phyloP scores from a whole-genome alignment of 345 rosid genomes.

The Citrus glauca region DNA sequence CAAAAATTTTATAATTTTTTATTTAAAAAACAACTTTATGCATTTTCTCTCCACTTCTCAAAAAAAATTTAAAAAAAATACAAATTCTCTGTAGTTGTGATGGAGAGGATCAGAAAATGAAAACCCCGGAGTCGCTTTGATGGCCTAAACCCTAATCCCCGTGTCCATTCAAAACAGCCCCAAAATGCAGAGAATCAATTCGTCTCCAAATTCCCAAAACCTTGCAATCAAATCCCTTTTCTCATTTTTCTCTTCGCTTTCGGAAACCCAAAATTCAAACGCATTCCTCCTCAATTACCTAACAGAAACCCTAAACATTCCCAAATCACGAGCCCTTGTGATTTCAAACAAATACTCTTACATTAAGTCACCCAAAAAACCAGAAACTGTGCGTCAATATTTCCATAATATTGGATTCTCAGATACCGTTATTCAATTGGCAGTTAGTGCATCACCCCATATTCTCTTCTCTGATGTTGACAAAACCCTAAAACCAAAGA shows the following conservation, averaged over 20 bases:
- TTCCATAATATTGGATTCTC: slow-evolving; percentile 28
- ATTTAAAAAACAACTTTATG: no score
- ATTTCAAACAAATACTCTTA: slow-evolving; percentile 2
- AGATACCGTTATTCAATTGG: slow-evolving; percentile 12
- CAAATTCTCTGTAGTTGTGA: no score
- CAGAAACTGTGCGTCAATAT: slow-evolving; percentile 7
- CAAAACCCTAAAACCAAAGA: slow-evolving; percentile 27
- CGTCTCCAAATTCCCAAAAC: not conserved
- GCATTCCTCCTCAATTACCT: slow-evolving; percentile 8
- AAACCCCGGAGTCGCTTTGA: no score
- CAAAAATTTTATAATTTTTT: no score
- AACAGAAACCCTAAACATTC: not conserved
- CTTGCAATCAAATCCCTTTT: slow-evolving; percentile 5
- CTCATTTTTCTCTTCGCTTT: slow-evolving; percentile 18
- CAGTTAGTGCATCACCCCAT: slow-evolving; percentile 16
- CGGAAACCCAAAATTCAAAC: not conserved
- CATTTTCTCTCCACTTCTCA: no score
- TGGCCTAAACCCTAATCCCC: not conserved
- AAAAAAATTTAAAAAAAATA: no score
- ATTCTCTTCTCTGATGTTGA: slow-evolving; percentile 21
- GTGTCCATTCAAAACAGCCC: not conserved
- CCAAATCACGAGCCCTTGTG: slow-evolving; percentile 10
- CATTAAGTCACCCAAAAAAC: slow-evolving; percentile 17
- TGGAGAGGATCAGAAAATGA: no score
- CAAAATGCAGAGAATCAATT: slow-evolving; percentile 8